Evolutionary conservation across 768 basidiomycete genomes (phyloP), one percentile per base, ranked within the genome.

Genomic region (Mycena galopus): DNA sequence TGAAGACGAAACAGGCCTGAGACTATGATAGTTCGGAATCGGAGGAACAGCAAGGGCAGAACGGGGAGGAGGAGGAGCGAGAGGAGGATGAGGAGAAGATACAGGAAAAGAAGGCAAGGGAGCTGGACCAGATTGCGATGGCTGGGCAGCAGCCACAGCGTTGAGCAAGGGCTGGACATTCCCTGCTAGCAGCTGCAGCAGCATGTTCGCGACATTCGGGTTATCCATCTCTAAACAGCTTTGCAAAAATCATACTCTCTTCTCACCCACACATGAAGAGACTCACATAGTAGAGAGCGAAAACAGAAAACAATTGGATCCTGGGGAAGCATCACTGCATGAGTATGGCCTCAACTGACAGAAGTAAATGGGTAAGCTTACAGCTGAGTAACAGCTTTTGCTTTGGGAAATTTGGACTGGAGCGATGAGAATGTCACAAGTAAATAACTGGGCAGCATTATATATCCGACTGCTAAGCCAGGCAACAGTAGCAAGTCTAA

Each of bases 11-110:
- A 32, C 50, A 35, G 63, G 7, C 23, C 50, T 7, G 17, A 65
- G 44, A 50, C 63, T 65, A 2, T 27, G 63, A 65, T 65, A 65
- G 32, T 50, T 50, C 35, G 53, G 63, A 12, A 65, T 65, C 17
- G 47, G 32, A 65, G 51, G 30, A 27, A 50, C 63, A 65, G 44
- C 9, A 50, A 42, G 10, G 29, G 32, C 62, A 17, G 47, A 47
- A 63, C n/a, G 47, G 12, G 35, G 35, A 35, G 35, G 35, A 35
- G 35, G 35, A 35, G 35, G 35, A 35, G n/a, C n/a, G n/a, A n/a
- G n/a, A n/a, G n/a, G n/a, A n/a, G n/a, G n/a, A n/a, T n/a, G n/a
- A n/a, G n/a, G n/a, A n/a, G n/a, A n/a, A n/a, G n/a, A n/a, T n/a
- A n/a, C n/a, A n/a, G n/a, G n/a, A n/a, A n/a, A n/a, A n/a, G n/a